Conservation (phyloP, 2,329 filamentous ascomycete genomes). For the Orbilia quercus region DNA sequence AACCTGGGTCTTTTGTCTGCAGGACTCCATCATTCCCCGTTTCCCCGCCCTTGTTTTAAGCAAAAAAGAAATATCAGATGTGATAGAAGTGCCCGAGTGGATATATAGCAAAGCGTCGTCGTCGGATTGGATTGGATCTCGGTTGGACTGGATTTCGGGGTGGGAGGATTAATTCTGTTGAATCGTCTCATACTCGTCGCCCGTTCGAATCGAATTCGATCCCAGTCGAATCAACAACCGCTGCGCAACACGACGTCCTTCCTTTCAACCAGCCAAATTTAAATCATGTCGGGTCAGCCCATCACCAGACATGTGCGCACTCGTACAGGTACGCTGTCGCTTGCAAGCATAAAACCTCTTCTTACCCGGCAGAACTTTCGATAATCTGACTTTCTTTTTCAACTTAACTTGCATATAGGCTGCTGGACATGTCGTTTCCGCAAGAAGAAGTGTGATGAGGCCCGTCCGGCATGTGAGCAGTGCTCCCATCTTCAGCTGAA, state of each 20-base stretch:
- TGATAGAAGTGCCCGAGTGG: conserved; percentile 25
- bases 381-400: not conserved
- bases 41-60: conserved; percentile 11
- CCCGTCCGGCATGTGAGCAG: conserved; percentile 61
- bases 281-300: conserved; percentile 16
- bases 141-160: not conserved
- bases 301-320: conserved; percentile 51
- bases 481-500: conserved; percentile 61
- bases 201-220: no score
- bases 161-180: conserved; percentile 22
- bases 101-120: conserved; percentile 8
- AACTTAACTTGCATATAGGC: conserved; percentile 57
- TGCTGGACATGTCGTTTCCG: conserved; percentile 64
- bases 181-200: no score
- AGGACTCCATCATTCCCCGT: conserved; percentile 30
- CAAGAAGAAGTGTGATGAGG: conserved; percentile 64
- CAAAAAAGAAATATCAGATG: conserved; percentile 30
- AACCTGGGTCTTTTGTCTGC: conserved; percentile 49
- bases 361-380: not conserved
- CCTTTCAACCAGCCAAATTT: no score
- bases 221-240: conserved; percentile 26
- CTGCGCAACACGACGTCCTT: conserved; percentile 28
- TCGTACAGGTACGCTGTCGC: conserved; percentile 37
- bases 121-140: conserved; percentile 1
- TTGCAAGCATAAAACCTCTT: not conserved